Conservation (phyloP, 1,139 yeast species). For the Suhomyces kunorum region DNA sequence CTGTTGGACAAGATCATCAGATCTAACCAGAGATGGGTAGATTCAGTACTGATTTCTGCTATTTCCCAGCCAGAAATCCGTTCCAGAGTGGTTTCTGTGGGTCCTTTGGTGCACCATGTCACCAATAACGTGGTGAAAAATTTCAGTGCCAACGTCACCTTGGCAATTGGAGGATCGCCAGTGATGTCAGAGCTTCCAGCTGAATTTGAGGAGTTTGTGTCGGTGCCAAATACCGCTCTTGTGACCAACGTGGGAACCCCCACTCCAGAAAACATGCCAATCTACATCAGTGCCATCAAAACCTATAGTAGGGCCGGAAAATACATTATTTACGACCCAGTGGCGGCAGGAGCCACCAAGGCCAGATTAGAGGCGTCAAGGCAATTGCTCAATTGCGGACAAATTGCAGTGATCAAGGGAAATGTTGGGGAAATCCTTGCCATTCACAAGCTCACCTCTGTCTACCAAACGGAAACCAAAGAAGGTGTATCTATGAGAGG, state of each 20-base stretch:
- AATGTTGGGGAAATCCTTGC: constrained; percentile 79
- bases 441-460: constrained; percentile 35
- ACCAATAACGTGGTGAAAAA: constrained; percentile 90
- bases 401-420: constrained; percentile 76
- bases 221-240: constrained; percentile 52
- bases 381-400: constrained; percentile 56
- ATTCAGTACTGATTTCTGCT: not conserved
- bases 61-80: not conserved
- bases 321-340: constrained; percentile 85
- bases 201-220: constrained; percentile 71
- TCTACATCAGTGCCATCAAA: constrained; percentile 53
- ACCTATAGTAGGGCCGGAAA: constrained; percentile 58
- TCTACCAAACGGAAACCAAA: constrained; percentile 35
- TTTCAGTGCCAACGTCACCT: constrained; percentile 84
- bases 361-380: constrained; percentile 55
- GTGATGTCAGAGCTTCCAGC: constrained; percentile 80
- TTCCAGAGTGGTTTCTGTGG: constrained; percentile 9
- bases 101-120: constrained; percentile 81
- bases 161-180: constrained; percentile 86
- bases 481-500: constrained; percentile 61
- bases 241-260: constrained; percentile 82
- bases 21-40: constrained; percentile 19
- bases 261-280: constrained; percentile 40
- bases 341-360: constrained; percentile 82
- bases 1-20: constrained; percentile 25